Conservation (phyloP, 2,329 filamentous ascomycete genomes). For the Cytospora paraplurivora region DNA sequence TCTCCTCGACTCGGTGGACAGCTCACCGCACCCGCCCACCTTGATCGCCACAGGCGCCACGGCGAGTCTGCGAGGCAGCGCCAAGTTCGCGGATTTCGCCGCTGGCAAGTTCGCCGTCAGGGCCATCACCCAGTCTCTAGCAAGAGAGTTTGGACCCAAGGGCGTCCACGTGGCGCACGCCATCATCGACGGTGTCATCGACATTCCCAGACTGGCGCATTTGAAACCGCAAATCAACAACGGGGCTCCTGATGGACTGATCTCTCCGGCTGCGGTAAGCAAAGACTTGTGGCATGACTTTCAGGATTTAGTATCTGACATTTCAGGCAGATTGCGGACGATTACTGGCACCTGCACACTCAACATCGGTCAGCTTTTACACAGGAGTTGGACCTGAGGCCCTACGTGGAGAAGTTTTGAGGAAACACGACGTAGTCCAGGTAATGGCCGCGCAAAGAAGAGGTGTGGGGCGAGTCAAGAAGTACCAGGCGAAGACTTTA, state of each 20-base stretch:
- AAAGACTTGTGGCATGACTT: neutral
- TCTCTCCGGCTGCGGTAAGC: slow-evolving; percentile 73
- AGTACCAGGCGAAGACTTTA: slow-evolving; percentile 6
- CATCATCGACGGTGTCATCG: slow-evolving; percentile 83
- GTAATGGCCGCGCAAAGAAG: neutral
- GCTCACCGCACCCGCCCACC: slow-evolving; percentile 67
- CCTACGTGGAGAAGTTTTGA: slow-evolving; percentile 83
- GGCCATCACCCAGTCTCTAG: slow-evolving; percentile 72
- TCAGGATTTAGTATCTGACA: neutral
- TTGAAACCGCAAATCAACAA: slow-evolving; percentile 42
- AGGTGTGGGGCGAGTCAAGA: neutral
- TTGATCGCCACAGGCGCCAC: slow-evolving; percentile 88
- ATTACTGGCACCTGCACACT: slow-evolving; percentile 81
- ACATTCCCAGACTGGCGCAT: slow-evolving; percentile 71
- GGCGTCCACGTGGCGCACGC: slow-evolving; percentile 83
- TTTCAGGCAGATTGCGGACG: slow-evolving; percentile 71
- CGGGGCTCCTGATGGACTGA: slow-evolving; percentile 60
- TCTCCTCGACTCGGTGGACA: slow-evolving; percentile 62
- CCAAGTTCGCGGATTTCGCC: slow-evolving; percentile 71
- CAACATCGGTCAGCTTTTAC: slow-evolving; percentile 80
- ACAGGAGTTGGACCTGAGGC: slow-evolving; percentile 78
- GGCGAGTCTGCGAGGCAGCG: slow-evolving; percentile 72
- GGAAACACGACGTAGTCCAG: neutral
- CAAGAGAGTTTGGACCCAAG: slow-evolving; percentile 80
- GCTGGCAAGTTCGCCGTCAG: slow-evolving; percentile 79